A percentile compares a stretch with the other conserved stretches of the same genome.
These are phyloP conservation scores for Mrakia frigida DNA, from an alignment of 768 basidiomycete species.

Conservation along the genomic window DNA sequence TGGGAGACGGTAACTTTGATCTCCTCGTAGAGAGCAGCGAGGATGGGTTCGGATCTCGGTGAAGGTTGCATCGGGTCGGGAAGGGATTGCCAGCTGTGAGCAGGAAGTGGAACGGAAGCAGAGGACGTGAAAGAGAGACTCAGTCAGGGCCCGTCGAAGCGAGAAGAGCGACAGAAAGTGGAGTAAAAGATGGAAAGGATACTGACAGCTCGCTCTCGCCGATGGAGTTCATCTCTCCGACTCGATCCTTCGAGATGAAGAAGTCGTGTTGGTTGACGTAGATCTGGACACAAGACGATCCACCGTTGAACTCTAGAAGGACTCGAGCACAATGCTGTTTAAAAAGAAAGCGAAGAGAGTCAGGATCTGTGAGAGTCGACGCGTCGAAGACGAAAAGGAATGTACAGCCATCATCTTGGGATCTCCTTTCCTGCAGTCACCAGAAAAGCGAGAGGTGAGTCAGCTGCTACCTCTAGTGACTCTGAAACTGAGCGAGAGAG, in stretches of 20 bases:
- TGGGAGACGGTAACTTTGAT: conserved; percentile 87
- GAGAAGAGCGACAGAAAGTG: not conserved
- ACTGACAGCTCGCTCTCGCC: conserved; percentile 9
- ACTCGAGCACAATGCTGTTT: conserved; percentile 92
- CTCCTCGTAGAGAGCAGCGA: conserved; percentile 74
- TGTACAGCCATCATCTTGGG: conserved; percentile 98
- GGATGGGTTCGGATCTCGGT: conserved; percentile 72
- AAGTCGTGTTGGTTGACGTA: conserved; percentile 99
- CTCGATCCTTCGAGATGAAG: conserved; percentile 80
- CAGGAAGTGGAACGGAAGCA: not conserved
- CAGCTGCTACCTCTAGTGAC: too few relatives aligned
- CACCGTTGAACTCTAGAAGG: conserved; percentile 94
- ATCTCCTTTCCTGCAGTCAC: conserved; percentile 62
- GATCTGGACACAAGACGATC: conserved; percentile 91
- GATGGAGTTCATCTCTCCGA: conserved; percentile 45
- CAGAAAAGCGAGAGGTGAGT: not conserved
- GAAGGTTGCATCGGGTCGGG: conserved; percentile 71
- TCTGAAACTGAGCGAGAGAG: not conserved
- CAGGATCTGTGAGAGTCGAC: conserved; percentile 37
- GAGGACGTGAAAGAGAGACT: not conserved
- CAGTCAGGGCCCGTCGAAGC: not conserved
- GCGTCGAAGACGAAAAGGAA: conserved; percentile 5
- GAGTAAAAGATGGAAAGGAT: not conserved
- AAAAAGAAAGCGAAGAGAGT: conserved; percentile 11
- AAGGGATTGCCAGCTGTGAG: conserved; percentile 63